phyloP scores from a whole-genome alignment of 2,329 filamentous ascomycete genomes.

The Fusarium coffeatum region DNA sequence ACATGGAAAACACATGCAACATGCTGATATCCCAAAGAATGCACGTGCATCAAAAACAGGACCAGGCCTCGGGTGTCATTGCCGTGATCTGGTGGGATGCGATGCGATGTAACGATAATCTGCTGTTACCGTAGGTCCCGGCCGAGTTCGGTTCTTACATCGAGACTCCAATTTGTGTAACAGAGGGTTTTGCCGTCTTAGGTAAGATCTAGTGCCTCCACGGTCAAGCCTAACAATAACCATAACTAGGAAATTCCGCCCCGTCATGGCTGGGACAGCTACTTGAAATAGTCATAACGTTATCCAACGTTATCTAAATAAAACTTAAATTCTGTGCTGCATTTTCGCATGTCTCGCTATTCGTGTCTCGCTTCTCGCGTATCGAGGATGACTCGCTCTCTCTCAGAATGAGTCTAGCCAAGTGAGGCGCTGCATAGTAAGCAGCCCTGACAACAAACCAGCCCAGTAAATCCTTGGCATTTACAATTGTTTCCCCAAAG shows the following conservation, averaged over 20 bases:
- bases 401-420: neutral
- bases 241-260: neutral
- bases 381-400: neutral
- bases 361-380: neutral
- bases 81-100: neutral
- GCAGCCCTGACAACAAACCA: neutral
- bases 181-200: no score
- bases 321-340: neutral
- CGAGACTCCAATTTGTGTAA: neutral
- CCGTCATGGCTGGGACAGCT: neutral
- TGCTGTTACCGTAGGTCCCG: neutral
- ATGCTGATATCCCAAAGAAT: neutral
- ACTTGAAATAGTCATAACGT: neutral
- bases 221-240: neutral
- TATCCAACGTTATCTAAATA: no score
- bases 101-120: neutral
- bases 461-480: neutral
- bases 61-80: neutral
- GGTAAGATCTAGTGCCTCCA: neutral
- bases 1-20: neutral
- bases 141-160: neutral
- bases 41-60: neutral
- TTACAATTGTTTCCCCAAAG: neutral
- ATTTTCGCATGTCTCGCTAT: conserved; percentile 5
- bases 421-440: neutral